Base-by-base conservation (phyloP, 2,329 filamentous ascomycete species). In the Ophiostoma australiae region DNA sequence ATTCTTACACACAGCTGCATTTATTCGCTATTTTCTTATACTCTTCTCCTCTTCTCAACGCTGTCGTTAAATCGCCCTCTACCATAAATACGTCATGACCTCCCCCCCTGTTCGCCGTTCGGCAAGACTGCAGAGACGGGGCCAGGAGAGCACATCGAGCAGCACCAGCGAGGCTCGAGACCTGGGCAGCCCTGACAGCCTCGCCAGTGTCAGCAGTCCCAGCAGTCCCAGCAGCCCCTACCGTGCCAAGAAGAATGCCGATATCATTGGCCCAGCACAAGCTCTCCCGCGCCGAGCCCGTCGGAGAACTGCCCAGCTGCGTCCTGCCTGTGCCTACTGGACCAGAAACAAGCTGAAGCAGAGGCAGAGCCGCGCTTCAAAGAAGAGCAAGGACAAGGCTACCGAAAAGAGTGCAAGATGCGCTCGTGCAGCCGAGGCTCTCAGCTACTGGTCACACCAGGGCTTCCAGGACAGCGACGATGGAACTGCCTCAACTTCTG, bases 81-180 rank as follows among this genome's bases (percentile, higher is more conserved):
- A 39, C 33, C 13, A 39, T 31, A 66, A 13, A 2, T 20, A 4
- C 31, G n/a, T n/a, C 63, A 66, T 66, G 63, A 8, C 3, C 5
- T 20, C n/a, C 3, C 6, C 8, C 10, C 17, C 33, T 39, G 35
- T 66, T 66, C 63, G 63, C 20, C 63, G 63, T 7, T 66, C 63
- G 20, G 63, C 63, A 6, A 37, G 63, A 39, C 63, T 66, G 63
- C 63, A 23, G 35, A 39, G 63, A 66, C 63, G 7, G 35, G 41
- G 63, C 63, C 35, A 39, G 17, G 20, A 13, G 33, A 37, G 61
- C 33, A 20, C 61, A 10, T 35, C 31, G 31, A 65, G 61, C 31
- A 35, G 15, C 33, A 17, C 6, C 31, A 37, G 31, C 31, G 61
- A 65, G 31, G 6, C 13, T 20, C 17, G 17, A 33, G 3, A 11